phyloP scores from a whole-genome alignment of 805 yeast genomes.

The Ogataea neopini region DNA sequence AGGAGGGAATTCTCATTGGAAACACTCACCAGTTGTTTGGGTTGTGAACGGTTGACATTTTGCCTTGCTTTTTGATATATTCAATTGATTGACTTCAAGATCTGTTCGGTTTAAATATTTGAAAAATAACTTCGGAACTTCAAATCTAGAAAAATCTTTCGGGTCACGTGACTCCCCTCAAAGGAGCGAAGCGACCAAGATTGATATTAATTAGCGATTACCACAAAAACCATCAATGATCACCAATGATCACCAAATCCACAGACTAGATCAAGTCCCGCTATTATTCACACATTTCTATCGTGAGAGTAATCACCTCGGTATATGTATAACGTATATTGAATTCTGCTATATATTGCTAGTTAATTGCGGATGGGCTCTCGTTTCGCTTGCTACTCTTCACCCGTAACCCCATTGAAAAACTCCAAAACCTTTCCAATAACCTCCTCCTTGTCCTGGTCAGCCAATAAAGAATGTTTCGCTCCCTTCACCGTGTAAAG shows the following conservation, averaged over 20 bases:
- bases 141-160: conserved; percentile 25
- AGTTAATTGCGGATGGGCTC: too few species aligned
- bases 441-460: conserved; percentile 39
- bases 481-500: conserved; percentile 32
- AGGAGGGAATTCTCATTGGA: background rate
- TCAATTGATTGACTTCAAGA: background rate
- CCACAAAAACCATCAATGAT: too few species aligned
- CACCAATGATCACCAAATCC: too few species aligned
- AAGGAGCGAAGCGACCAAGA: too few species aligned
- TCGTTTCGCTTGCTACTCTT: too few species aligned
- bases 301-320: too few species aligned
- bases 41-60: conserved; percentile 83
- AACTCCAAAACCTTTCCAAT: conserved; percentile 44
- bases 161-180: conserved; percentile 8
- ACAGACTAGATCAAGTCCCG: too few species aligned
- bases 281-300: too few species aligned
- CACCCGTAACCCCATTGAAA: conserved; percentile 30
- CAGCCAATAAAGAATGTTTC: conserved; percentile 51
- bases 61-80: too few species aligned
- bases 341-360: too few species aligned
- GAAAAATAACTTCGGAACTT: background rate
- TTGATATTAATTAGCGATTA: too few species aligned
- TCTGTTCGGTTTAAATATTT: background rate
- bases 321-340: too few species aligned
- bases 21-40: conserved; percentile 78